Conservation (phyloP, 2,329 filamentous ascomycete genomes). For the Stagonosporopsis chrysanthemi region DNA sequence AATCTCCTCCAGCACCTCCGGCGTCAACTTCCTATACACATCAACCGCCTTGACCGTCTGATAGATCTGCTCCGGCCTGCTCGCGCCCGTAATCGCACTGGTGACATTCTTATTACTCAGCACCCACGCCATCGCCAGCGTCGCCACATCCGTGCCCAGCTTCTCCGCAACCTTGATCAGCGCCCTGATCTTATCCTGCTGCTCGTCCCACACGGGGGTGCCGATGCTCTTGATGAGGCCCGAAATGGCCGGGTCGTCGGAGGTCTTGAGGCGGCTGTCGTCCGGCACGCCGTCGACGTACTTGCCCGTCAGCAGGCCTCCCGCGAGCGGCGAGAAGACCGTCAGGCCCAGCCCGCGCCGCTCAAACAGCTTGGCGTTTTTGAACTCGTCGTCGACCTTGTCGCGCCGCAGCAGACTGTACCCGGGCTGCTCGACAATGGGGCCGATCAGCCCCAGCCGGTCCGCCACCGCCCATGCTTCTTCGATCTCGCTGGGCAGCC, state of each 20-base stretch:
- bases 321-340: slow-evolving; percentile 63
- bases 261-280: slow-evolving; percentile 64
- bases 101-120: slow-evolving; percentile 42
- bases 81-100: slow-evolving; percentile 41
- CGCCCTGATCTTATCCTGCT: slow-evolving; percentile 64
- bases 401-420: slow-evolving; percentile 66
- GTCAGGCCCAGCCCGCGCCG: slow-evolving; percentile 63
- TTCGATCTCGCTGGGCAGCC: slow-evolving; percentile 65
- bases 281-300: slow-evolving; percentile 68
- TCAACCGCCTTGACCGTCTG: slow-evolving; percentile 54
- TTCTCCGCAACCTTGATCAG: slow-evolving; percentile 65
- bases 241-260: slow-evolving; percentile 64
- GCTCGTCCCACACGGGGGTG: slow-evolving; percentile 61
- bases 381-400: slow-evolving; percentile 66
- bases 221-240: slow-evolving; percentile 49
- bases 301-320: slow-evolving; percentile 66
- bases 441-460: slow-evolving; percentile 65
- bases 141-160: slow-evolving; percentile 64
- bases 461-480: slow-evolving; percentile 66
- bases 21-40: slow-evolving; percentile 53
- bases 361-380: slow-evolving; percentile 60
- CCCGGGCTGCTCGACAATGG: slow-evolving; percentile 61
- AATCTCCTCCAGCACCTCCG: slow-evolving; percentile 55
- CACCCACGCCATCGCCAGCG: slow-evolving; percentile 48
- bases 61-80: slow-evolving; percentile 41